These are phyloP conservation scores for Lichtheimia corymbifera DNA, from an alignment of 371 early-diverging fungal species.

Conservation along the genomic window DNA sequence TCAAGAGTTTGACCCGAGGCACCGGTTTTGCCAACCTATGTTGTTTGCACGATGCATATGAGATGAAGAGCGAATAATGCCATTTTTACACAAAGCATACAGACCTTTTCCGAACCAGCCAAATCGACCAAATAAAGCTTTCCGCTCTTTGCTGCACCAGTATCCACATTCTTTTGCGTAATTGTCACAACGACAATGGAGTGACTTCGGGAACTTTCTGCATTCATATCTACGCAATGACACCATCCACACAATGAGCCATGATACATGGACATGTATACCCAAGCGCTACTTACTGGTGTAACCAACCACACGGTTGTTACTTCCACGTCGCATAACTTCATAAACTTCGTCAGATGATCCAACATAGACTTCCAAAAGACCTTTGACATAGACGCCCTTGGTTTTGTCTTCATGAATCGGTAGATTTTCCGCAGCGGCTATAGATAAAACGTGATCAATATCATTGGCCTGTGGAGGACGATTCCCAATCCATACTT, in stretches of 20 bases:
- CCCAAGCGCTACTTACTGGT: slow-evolving; percentile 65
- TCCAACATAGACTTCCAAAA: slow-evolving; percentile 90
- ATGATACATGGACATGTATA: too few relatives aligned
- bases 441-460: slow-evolving; percentile 30
- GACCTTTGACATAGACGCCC: slow-evolving; percentile 95
- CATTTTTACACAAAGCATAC: too few relatives aligned
- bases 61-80: neutral
- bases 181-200: slow-evolving; percentile 95
- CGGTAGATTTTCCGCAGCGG: slow-evolving; percentile 84
- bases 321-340: slow-evolving; percentile 89
- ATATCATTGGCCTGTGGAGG: neutral
- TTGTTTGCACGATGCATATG: neutral
- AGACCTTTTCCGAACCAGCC: slow-evolving; percentile 97
- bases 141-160: slow-evolving; percentile 85
- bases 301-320: slow-evolving; percentile 85
- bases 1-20: slow-evolving; percentile 97
- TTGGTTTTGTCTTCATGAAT: slow-evolving; percentile 92
- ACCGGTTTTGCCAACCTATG: slow-evolving; percentile 89
- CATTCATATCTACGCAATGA: slow-evolving; percentile 84
- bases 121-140: slow-evolving; percentile 97
- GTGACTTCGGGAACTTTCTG: slow-evolving; percentile 94
- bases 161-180: slow-evolving; percentile 85
- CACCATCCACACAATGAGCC: neutral
- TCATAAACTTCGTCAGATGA: slow-evolving; percentile 92
- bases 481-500: slow-evolving; percentile 23